These are phyloP conservation scores for Russula lepida DNA, from an alignment of 768 basidiomycete genomes.

Conservation along the genomic window DNA sequence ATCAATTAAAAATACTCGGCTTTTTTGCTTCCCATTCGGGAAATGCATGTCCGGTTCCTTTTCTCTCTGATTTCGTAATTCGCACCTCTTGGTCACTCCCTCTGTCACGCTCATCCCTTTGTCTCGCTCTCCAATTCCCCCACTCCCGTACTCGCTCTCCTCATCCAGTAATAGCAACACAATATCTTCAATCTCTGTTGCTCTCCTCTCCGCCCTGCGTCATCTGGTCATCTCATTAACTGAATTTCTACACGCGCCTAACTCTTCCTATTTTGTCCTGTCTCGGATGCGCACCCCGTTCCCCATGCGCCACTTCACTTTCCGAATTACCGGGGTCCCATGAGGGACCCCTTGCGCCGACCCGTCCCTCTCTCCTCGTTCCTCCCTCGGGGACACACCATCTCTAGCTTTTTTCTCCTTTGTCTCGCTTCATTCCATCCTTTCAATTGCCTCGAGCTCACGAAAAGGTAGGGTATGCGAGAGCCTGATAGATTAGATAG, in stretches of 20 bases:
- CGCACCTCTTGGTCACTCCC: too few relatives aligned
- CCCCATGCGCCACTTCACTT: slow-evolving; percentile 10
- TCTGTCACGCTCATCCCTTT: too few relatives aligned
- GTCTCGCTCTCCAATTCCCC: not conserved
- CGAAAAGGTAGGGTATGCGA: not conserved
- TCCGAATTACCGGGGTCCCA: not conserved
- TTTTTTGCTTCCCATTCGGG: slow-evolving; percentile 9
- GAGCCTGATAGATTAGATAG: not conserved
- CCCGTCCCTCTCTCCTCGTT: not conserved
- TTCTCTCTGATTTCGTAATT: slow-evolving; percentile 7
- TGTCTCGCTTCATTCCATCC: not conserved
- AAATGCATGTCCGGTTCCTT: not conserved
- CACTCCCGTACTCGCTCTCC: not conserved
- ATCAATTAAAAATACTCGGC: slow-evolving; percentile 11
- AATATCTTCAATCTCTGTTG: slow-evolving; percentile 7
- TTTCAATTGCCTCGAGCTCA: not conserved
- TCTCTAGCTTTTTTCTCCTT: not conserved
- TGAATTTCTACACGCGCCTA: slow-evolving; percentile 8
- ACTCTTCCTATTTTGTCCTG: not conserved
- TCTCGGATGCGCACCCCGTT: slow-evolving; percentile 3
- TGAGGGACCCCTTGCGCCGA: not conserved
- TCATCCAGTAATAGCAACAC: slow-evolving; percentile 13
- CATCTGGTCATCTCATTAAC: slow-evolving; percentile 4
- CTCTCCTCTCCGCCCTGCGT: slow-evolving; percentile 3
- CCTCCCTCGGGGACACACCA: not conserved